phyloP scores from a whole-genome alignment of 1,139 yeast genomes.

The Geotrichum histeridarum region DNA sequence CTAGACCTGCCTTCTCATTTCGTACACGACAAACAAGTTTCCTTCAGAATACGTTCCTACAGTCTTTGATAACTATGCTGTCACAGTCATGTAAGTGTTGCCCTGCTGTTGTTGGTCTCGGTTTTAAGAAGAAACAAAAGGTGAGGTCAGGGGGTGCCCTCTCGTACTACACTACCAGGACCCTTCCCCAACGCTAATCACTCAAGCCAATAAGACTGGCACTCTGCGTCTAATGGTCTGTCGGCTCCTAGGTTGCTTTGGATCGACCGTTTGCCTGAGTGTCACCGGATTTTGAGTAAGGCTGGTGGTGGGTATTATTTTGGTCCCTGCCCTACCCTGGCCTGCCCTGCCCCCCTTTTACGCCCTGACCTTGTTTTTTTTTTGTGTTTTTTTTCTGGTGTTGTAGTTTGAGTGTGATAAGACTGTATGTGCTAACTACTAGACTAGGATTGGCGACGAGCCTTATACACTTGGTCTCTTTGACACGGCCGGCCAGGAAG shows the following conservation, averaged over 20 bases:
- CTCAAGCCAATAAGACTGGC: too few relatives aligned
- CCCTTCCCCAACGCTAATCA: too few relatives aligned
- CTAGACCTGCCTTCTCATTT: slow-evolving; percentile 78
- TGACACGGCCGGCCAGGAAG: slow-evolving; percentile 99
- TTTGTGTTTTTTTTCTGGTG: not conserved
- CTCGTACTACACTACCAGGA: too few relatives aligned
- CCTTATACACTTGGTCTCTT: slow-evolving; percentile 91
- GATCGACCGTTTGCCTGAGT: too few relatives aligned
- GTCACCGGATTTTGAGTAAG: too few relatives aligned
- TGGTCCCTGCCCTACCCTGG: too few relatives aligned
- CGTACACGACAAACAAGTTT: slow-evolving; percentile 87
- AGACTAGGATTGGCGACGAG: slow-evolving; percentile 74
- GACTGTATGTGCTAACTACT: not conserved
- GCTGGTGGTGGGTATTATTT: too few relatives aligned
- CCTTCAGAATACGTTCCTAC: slow-evolving; percentile 96
- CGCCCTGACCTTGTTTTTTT: not conserved
- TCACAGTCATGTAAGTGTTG: slow-evolving; percentile 64
- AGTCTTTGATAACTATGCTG: slow-evolving; percentile 94
- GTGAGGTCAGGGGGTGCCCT: too few relatives aligned
- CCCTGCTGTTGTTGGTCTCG: not conserved
- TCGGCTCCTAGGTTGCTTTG: too few relatives aligned
- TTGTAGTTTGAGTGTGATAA: not conserved
- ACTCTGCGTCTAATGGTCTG: too few relatives aligned
- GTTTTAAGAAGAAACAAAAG: too few relatives aligned
- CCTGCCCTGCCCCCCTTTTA: not conserved